phyloP scores from a whole-genome alignment of 345 rosid genomes.

The Gossypium thurberi region DNA sequence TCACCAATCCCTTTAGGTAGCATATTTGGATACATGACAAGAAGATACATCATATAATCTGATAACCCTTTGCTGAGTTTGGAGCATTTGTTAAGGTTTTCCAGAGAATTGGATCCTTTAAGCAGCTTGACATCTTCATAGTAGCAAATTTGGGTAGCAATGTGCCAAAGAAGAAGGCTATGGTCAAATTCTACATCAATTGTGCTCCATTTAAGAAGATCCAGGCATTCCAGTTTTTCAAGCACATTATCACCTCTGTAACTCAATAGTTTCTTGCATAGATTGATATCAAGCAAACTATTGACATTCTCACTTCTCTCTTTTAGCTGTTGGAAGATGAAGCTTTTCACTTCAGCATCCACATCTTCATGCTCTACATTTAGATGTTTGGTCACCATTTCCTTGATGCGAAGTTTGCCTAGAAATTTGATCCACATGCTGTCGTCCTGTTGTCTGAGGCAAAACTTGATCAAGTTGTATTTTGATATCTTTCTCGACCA shows the following conservation, averaged over 20 bases:
- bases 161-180: conserved; percentile 22
- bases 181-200: conserved; percentile 12
- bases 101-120: neutral
- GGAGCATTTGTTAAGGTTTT: neutral
- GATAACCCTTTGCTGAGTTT: conserved; percentile 10
- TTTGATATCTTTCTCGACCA: neutral
- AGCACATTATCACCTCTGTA: conserved; percentile 19
- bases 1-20: conserved; percentile 13
- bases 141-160: conserved; percentile 18
- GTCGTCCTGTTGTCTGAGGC: neutral
- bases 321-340: neutral
- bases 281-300: neutral
- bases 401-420: neutral
- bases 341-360: neutral
- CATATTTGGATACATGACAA: conserved; percentile 6
- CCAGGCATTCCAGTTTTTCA: neutral
- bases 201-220: conserved; percentile 19
- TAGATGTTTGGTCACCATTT: neutral
- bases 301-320: neutral
- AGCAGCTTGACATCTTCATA: neutral
- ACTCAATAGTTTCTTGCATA: conserved; percentile 7
- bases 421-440: neutral
- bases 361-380: neutral
- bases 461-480: neutral
- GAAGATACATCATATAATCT: conserved; percentile 18